Conservation (phyloP, 768 basidiomycete genomes). For the Clitopilus hobsonii region DNA sequence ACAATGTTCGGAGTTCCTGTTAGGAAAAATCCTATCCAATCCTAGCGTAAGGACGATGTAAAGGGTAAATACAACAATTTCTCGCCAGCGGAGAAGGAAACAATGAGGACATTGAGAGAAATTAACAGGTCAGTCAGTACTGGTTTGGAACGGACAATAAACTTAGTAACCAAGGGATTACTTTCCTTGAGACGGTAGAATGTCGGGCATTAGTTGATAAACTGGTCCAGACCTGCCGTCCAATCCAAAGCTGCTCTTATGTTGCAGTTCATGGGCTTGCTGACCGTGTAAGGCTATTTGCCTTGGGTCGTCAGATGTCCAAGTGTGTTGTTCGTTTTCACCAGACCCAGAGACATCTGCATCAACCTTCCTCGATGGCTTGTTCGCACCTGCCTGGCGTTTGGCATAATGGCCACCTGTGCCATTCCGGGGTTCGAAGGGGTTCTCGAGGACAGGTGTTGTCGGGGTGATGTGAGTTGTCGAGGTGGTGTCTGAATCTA, state of each 20-base stretch:
- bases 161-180: not conserved
- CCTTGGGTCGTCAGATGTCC: slow-evolving; percentile 2
- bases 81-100: not conserved
- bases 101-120: no score
- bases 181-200: slow-evolving; percentile 7
- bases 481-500: slow-evolving; percentile 1
- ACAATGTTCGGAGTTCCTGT: no score
- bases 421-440: not conserved
- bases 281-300: not conserved
- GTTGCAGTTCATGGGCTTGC: slow-evolving; percentile 5
- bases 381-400: slow-evolving; percentile 2
- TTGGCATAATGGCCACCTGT: slow-evolving; percentile 13
- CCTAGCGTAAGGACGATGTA: no score
- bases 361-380: slow-evolving; percentile 1
- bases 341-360: not conserved
- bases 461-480: not conserved
- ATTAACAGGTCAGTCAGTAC: no score
- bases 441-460: not conserved
- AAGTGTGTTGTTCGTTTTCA: not conserved
- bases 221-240: slow-evolving; percentile 16
- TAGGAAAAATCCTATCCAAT: no score
- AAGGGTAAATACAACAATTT: not conserved
- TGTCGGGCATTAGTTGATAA: slow-evolving; percentile 19
- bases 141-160: not conserved
- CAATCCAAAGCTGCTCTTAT: slow-evolving; percentile 18